A percentile compares a stretch with the other conserved stretches of the same genome.
phyloP scores from a whole-genome alignment of 2,329 filamentous ascomycete species.

The Blumeriella jaapii region DNA sequence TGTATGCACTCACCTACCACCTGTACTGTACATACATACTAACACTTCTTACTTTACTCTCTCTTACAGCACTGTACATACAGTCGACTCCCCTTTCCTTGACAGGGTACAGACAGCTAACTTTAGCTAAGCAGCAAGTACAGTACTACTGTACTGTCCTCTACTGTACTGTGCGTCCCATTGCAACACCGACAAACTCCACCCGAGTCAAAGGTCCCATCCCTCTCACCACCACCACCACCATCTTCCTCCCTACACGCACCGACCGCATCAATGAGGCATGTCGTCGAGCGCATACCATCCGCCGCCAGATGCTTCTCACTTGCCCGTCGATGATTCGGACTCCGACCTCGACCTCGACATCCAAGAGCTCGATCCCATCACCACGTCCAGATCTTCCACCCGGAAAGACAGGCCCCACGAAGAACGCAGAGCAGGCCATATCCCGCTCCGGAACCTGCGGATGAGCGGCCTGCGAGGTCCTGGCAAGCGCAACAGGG shows the following conservation, averaged over 20 bases:
- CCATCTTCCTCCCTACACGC: constrained; percentile 1
- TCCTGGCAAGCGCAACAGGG: constrained; percentile 36
- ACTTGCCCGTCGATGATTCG: constrained; percentile 55
- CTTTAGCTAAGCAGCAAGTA: too few relatives aligned
- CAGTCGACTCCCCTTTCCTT: too few relatives aligned
- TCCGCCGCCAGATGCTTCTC: constrained; percentile 35
- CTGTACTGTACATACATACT: too few relatives aligned
- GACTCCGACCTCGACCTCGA: constrained; percentile 69
- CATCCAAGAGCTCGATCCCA: constrained; percentile 66
- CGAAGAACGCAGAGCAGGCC: constrained; percentile 21
- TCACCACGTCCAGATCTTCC: constrained; percentile 24
- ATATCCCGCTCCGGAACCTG: constrained; percentile 61
- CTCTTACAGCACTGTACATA: too few relatives aligned
- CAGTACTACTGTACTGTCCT: too few relatives aligned
- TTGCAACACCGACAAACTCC: too few relatives aligned
- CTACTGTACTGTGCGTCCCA: too few relatives aligned
- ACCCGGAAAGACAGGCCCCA: constrained; percentile 21
- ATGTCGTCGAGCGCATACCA: constrained; percentile 28
- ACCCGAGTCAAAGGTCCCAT: too few relatives aligned
- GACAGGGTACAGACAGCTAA: too few relatives aligned
- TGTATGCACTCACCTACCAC: too few relatives aligned
- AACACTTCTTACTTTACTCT: too few relatives aligned
- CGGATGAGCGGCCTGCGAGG: constrained; percentile 54
- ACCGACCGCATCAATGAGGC: constrained; percentile 27
- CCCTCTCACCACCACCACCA: too few relatives aligned